Percentiles rank a stretch among this genome's conserved stretches.
phyloP scores from a whole-genome alignment of 495 filamentous ascomycete species.

The Podospora appendiculata region DNA sequence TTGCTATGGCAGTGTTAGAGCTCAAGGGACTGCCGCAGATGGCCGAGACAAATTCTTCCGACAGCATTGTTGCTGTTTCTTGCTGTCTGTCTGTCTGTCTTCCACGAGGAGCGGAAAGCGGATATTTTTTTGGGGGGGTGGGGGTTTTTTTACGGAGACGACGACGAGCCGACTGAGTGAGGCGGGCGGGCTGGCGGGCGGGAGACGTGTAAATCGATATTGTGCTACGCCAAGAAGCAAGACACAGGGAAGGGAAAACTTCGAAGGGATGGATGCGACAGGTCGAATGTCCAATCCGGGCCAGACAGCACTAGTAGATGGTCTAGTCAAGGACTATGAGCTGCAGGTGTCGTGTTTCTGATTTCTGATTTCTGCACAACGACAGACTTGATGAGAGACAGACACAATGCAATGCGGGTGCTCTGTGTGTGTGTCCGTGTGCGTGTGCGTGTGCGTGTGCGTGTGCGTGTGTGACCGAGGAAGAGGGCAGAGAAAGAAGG shows the following conservation, averaged over 20 bases:
- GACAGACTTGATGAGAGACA: neutral
- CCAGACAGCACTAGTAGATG: neutral
- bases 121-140: neutral
- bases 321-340: neutral
- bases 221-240: no score
- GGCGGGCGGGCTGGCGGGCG: no score
- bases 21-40: constrained; percentile 56
- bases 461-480: no score
- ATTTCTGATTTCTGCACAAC: neutral
- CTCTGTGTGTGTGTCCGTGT: no score
- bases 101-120: neutral
- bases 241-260: no score
- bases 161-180: no score
- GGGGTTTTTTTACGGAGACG: neutral
- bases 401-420: no score
- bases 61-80: constrained; percentile 50
- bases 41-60: constrained; percentile 73
- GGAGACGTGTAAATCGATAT: no score
- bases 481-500: no score
- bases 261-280: neutral
- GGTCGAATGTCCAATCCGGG: neutral
- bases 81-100: neutral
- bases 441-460: no score
- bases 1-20: constrained; percentile 56
- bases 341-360: neutral